Base-by-base conservation (phyloP, 2,329 filamentous ascomycete species). In the Metarhizium rileyi region DNA sequence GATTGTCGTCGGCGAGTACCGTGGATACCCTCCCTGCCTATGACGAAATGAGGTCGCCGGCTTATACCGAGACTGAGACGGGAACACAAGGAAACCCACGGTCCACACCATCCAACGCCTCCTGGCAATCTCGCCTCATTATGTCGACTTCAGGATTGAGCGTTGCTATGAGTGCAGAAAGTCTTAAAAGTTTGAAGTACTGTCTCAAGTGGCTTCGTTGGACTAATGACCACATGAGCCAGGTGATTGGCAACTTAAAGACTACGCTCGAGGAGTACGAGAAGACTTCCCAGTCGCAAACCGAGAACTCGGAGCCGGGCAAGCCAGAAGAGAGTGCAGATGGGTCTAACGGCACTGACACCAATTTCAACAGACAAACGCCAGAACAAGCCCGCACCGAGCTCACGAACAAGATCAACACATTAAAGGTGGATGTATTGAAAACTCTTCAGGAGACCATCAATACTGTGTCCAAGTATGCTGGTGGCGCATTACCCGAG, bases 131-230 rank as follows among this genome's bases (percentile, higher is more conserved):
- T 10, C 83, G 90, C 14, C 73, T 96, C 18, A 86, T 95, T 56
- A 87, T 95, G 64, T 90, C 88, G 5, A 96, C 91, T 0, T 95
- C 90, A 1, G 91, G 90, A 0, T 76, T 97, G 1, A 90, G 90
- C 55, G 84, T 95, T 16, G 90, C 93, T 1, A 89, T 98, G 77
- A 94, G 86, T 59, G 86, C 94, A 18, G 86, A 93, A 60, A 95
- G 88, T 22, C 71, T 96, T 8, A 80, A 83, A 47, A 93, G 86
- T 53, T 71, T 98, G 40, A 89, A 87, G 58, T 91, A 89, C 59
- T 96, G 90, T 55, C 71, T 97, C 2, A 77, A 78, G 23, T 87
- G 90, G 76, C 72, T 97, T 44, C 79, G 83, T 25, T 86, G 84
- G 76, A 88, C 88, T 2, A 95, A 95, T 53, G 82, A 81, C 6